Conservation (phyloP, 192 early-diverging fungal species). For the Borealophlyctis nickersoniae region DNA sequence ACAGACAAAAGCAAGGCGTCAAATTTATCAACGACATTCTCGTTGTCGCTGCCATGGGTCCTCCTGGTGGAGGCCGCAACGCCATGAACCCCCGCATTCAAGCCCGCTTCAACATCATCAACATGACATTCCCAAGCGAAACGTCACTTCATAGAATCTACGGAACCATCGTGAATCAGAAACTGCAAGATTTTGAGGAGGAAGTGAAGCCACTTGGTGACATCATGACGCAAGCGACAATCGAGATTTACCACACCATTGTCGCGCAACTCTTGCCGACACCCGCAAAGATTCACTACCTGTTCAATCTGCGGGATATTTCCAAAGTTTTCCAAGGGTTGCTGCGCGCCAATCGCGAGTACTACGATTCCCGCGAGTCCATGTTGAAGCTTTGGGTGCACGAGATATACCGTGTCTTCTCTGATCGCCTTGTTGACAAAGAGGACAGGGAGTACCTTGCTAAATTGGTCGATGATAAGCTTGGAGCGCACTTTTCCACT, state of each 20-base stretch:
- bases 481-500: conserved; percentile 41
- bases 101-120: conserved; percentile 54
- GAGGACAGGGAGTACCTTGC: conserved; percentile 48
- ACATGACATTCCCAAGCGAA: conserved; percentile 57
- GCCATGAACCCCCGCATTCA: conserved; percentile 51
- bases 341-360: conserved; percentile 50
- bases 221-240: conserved; percentile 51
- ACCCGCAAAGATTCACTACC: conserved; percentile 58
- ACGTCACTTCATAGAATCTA: conserved; percentile 48
- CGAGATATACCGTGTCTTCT: conserved; percentile 52
- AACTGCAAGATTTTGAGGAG: conserved; percentile 54
- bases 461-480: conserved; percentile 56
- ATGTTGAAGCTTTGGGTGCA: conserved; percentile 57
- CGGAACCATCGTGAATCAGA: conserved; percentile 55
- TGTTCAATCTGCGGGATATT: conserved; percentile 60
- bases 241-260: conserved; percentile 55
- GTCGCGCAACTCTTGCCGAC: conserved; percentile 53
- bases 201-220: conserved; percentile 53
- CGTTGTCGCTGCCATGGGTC: conserved; percentile 52
- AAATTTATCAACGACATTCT: conserved; percentile 56
- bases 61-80: conserved; percentile 60
- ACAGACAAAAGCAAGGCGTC: conserved; percentile 52
- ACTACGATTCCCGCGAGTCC: conserved; percentile 49
- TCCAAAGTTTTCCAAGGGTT: conserved; percentile 63
- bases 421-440: conserved; percentile 52